phyloP scores from a whole-genome alignment of 805 yeast genomes.

The Kluyveromyces dobzhanskii region DNA sequence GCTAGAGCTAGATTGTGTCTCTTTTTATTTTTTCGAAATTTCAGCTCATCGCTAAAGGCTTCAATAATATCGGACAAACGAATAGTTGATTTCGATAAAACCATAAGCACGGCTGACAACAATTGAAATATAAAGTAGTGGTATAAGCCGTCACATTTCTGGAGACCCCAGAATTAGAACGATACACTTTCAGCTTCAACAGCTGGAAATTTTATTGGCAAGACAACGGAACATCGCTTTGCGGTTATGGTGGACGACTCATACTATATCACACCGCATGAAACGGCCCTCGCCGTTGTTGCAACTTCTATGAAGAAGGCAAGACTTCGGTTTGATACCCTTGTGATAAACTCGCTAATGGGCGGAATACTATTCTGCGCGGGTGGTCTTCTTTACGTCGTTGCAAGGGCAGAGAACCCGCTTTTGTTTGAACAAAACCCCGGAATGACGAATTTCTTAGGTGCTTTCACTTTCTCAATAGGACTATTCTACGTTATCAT shows the following conservation, averaged over 20 bases:
- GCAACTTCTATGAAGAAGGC: conserved; percentile 83
- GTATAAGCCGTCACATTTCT: too few species aligned
- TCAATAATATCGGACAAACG: too few species aligned
- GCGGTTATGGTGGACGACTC: conserved; percentile 37
- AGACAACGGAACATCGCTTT: too few species aligned
- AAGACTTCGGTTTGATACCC: conserved; percentile 49
- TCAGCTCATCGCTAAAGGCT: too few species aligned
- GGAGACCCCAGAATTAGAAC: too few species aligned
- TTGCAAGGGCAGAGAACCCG: conserved; percentile 46
- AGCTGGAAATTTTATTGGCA: too few species aligned
- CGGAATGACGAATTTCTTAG: conserved; percentile 46
- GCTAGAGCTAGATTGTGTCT: too few species aligned
- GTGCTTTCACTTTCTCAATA: conserved; percentile 58
- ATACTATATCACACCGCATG: conserved; percentile 64
- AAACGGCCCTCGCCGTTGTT: conserved; percentile 74
- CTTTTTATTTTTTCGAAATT: too few species aligned
- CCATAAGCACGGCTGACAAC: too few species aligned
- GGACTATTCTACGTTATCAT: conserved; percentile 69
- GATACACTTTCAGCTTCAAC: too few species aligned
- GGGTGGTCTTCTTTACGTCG: conserved; percentile 64
- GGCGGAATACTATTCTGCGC: conserved; percentile 64
- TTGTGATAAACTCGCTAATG: conserved; percentile 54
- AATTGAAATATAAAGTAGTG: too few species aligned
- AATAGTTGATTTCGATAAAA: too few species aligned
- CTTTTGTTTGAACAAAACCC: conserved; percentile 35